Evolutionary conservation across 257 asterid genomes (phyloP).

Genomic region (Solanum sparsipilum): DNA sequence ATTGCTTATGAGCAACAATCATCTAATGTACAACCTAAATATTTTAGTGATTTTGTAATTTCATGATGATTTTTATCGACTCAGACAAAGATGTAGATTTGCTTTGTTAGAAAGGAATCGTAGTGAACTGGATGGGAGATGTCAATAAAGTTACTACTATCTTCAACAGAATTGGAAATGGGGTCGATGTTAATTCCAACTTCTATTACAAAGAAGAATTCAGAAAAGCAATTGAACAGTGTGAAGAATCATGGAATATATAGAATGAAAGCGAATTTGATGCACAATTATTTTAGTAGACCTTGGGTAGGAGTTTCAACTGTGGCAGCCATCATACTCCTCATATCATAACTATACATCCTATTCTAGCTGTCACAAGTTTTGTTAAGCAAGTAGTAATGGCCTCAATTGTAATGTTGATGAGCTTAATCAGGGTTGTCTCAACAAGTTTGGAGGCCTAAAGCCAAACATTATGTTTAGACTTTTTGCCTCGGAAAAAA

Average conservation of each 20-base stretch:
- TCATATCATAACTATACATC: no score
- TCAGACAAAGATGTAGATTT: constrained; percentile 2
- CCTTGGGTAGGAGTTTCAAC: no score
- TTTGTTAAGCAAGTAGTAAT: no score
- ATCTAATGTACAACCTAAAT: neutral
- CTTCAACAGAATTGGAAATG: neutral
- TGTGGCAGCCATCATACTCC: no score
- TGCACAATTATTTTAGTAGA: no score
- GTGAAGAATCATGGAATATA: neutral
- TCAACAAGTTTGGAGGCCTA: no score
- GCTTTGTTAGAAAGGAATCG: neutral
- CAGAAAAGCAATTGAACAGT: neutral
- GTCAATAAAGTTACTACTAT: neutral
- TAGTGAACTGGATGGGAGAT: neutral
- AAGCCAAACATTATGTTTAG: no score
- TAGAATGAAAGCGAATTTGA: no score
- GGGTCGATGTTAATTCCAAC: neutral
- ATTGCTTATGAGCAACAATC: constrained; percentile 5
- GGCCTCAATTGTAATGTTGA: no score
- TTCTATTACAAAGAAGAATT: neutral
- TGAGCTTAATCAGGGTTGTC: no score
- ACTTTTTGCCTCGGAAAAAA: no score
- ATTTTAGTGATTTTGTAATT: neutral
- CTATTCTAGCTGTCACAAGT: no score
- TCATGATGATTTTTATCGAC: constrained; percentile 5